Evolutionary conservation across 148 eudicot species (phyloP).

Genomic region (Amaranthus palmeri): DNA sequence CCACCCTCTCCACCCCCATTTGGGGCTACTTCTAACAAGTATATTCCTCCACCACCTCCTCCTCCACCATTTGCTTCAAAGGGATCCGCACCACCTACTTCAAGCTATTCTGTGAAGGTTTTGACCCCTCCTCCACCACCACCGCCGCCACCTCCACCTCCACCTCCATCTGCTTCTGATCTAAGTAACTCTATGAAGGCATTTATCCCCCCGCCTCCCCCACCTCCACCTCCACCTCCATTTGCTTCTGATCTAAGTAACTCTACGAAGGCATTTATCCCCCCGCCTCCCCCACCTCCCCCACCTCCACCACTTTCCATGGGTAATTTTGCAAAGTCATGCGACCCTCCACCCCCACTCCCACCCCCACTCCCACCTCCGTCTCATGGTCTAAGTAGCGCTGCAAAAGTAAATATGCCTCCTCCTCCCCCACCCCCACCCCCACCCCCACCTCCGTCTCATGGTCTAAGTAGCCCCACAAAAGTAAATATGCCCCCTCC

Average conservation of each 20-base stretch:
- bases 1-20: constrained; percentile 24
- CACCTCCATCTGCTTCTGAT: constrained; percentile 11
- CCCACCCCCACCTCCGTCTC: constrained; percentile 40
- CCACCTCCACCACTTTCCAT: constrained; percentile 22
- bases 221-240: constrained; percentile 25
- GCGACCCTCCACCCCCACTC: constrained; percentile 23
- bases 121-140: constrained; percentile 18
- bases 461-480: not conserved
- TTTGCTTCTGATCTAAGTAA: constrained; percentile 1
- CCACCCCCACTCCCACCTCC: constrained; percentile 25
- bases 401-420: constrained; percentile 15
- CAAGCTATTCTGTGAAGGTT: constrained; percentile 11
- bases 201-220: constrained; percentile 16
- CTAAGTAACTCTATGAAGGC: constrained; percentile 8
- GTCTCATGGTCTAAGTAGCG: constrained; percentile 14
- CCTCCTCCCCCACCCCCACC: constrained; percentile 58
- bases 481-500: constrained; percentile 17
- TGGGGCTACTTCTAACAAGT: constrained; percentile 17
- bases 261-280: constrained; percentile 6
- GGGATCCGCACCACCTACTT: constrained; percentile 3
- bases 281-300: constrained; percentile 41
- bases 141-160: constrained; percentile 20
- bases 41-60: constrained; percentile 53
- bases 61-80: constrained; percentile 26
- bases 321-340: not conserved